Percentiles rank a stretch among this genome's conserved stretches.
Evolutionary conservation across 2,329 filamentous ascomycete species (phyloP).

Genomic region (Proliferodiscus dingleyae): DNA sequence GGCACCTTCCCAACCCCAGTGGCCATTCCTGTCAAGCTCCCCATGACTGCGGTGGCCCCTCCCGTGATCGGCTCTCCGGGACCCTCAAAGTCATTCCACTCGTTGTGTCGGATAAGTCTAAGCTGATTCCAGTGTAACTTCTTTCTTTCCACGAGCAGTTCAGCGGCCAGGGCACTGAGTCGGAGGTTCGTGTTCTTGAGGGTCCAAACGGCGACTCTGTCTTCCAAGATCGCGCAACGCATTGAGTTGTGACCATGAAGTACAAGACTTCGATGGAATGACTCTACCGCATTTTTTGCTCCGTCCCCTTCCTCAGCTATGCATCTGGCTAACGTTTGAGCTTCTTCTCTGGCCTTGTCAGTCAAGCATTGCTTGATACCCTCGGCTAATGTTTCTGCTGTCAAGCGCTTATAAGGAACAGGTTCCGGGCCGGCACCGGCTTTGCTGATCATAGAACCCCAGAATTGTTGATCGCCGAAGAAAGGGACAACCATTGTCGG

Average conservation of each 20-base stretch:
- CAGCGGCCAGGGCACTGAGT: slow-evolving; percentile 60
- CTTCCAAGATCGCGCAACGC: slow-evolving; percentile 60
- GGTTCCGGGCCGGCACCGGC: slow-evolving; percentile 61
- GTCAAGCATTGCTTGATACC: slow-evolving; percentile 65
- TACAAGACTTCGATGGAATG: slow-evolving; percentile 58
- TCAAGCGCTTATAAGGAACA: slow-evolving; percentile 64
- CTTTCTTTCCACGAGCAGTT: slow-evolving; percentile 57
- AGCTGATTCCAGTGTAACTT: slow-evolving; percentile 59
- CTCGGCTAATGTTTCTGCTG: slow-evolving; percentile 59
- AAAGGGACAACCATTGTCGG: slow-evolving; percentile 76
- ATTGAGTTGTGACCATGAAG: slow-evolving; percentile 50
- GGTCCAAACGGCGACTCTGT: slow-evolving; percentile 61
- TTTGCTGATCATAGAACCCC: slow-evolving; percentile 64
- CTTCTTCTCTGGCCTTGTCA: slow-evolving; percentile 53
- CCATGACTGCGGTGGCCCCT: slow-evolving; percentile 55
- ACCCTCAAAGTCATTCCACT: slow-evolving; percentile 75
- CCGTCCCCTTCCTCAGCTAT: slow-evolving; percentile 63
- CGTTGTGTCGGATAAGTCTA: slow-evolving; percentile 58
- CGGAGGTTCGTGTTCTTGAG: slow-evolving; percentile 56
- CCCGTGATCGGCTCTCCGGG: slow-evolving; percentile 70
- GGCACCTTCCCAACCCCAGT: slow-evolving; percentile 62
- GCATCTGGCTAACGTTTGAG: slow-evolving; percentile 52
- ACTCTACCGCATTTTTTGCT: slow-evolving; percentile 61
- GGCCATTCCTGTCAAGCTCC: slow-evolving; percentile 53
- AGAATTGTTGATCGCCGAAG: slow-evolving; percentile 76